These are phyloP conservation scores for Solanum rostratum DNA, from an alignment of 257 asterid species.

Conservation along the genomic window DNA sequence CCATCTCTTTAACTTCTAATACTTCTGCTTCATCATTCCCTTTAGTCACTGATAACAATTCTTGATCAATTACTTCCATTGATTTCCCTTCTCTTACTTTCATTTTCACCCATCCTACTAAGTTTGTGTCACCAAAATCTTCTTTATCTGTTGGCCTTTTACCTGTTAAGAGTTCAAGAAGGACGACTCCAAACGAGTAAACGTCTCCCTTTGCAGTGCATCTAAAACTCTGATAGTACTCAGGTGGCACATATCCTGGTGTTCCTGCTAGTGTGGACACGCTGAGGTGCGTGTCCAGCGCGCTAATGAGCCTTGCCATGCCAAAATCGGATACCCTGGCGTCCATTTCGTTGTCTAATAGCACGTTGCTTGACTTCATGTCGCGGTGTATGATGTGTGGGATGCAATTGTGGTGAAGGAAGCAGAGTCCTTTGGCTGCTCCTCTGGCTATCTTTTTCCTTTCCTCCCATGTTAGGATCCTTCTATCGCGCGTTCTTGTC, in stretches of 20 bases:
- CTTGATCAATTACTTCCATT: constrained; percentile 71
- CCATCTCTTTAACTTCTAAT: constrained; percentile 77
- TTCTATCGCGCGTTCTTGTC: constrained; percentile 15
- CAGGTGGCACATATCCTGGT: constrained; percentile 95
- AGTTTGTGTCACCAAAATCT: constrained; percentile 85
- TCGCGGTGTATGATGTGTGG: constrained; percentile 92
- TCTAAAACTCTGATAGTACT: constrained; percentile 92
- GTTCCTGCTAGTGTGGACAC: constrained; percentile 92
- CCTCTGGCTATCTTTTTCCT: constrained; percentile 83
- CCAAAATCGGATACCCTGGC: constrained; percentile 91
- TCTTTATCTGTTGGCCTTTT: constrained; percentile 93
- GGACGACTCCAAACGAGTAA: constrained; percentile 76
- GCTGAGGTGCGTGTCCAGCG: constrained; percentile 79
- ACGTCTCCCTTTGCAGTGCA: constrained; percentile 93
- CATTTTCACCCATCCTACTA: constrained; percentile 92
- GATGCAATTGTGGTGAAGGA: constrained; percentile 94
- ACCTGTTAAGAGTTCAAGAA: constrained; percentile 73
- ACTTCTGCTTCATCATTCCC: constrained; percentile 60
- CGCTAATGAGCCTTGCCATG: constrained; percentile 89
- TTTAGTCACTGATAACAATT: constrained; percentile 28
- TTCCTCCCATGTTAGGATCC: constrained; percentile 63
- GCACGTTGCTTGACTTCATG: constrained; percentile 90
- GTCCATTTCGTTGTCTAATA: constrained; percentile 66
- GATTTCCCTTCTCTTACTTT: constrained; percentile 89
- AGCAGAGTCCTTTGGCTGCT: constrained; percentile 84